A percentile compares a stretch with the other conserved stretches of the same genome.
Conservation (phyloP, 768 basidiomycete genomes). For the Mycena kentingensis region DNA sequence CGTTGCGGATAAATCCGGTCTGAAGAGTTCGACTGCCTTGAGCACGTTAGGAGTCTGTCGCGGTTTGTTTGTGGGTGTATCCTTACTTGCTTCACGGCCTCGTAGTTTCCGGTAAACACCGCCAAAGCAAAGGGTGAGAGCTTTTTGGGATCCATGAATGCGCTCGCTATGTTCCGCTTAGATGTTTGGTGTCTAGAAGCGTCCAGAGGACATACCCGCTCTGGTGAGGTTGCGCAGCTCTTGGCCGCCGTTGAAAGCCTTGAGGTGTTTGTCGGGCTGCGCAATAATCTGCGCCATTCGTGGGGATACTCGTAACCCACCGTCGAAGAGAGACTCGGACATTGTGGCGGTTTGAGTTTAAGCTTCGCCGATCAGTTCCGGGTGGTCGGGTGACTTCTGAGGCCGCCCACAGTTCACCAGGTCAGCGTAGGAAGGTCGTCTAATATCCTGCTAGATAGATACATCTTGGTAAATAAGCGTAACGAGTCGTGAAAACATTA, state of each 20-base stretch:
- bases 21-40: slow-evolving; percentile 31
- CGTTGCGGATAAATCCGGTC: slow-evolving; percentile 38
- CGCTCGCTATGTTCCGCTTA: neutral
- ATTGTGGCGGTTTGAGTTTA: too few relatives aligned
- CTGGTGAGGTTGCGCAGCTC: neutral
- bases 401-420: too few relatives aligned
- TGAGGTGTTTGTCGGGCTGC: neutral
- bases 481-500: too few relatives aligned
- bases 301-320: neutral
- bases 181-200: neutral
- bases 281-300: neutral
- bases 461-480: too few relatives aligned
- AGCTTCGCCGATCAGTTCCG: too few relatives aligned
- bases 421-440: too few relatives aligned
- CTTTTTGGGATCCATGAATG: neutral
- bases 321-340: neutral
- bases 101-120: neutral
- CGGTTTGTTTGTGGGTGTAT: neutral
- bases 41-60: neutral
- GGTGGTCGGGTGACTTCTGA: too few relatives aligned
- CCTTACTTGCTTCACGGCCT: neutral
- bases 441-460: too few relatives aligned
- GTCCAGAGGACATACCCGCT: neutral
- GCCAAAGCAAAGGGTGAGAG: neutral
- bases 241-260: neutral